phyloP scores from a whole-genome alignment of 352 stramenopile species.

The Pythium aphanidermatum region DNA sequence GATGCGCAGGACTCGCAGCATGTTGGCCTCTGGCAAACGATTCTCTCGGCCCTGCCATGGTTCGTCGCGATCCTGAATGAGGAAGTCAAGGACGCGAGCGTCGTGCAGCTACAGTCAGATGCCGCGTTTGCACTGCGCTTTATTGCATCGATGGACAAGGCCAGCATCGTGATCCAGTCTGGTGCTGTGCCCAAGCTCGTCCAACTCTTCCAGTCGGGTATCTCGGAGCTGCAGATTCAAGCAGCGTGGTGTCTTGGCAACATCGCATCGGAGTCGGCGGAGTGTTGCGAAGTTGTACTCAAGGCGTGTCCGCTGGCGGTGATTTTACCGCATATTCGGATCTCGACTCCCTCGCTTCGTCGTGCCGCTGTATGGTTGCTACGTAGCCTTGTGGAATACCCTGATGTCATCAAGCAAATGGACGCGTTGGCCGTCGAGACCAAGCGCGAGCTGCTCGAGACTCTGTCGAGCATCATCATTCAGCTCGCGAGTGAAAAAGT shows the following conservation, averaged over 20 bases:
- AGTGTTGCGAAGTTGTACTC: constrained; percentile 71
- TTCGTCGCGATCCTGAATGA: constrained; percentile 79
- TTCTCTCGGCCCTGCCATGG: constrained; percentile 69
- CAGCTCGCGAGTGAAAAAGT: constrained; percentile 79
- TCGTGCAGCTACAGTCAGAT: constrained; percentile 79
- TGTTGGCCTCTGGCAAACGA: constrained; percentile 70
- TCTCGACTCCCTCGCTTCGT: constrained; percentile 71
- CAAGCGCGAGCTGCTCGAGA: constrained; percentile 69
- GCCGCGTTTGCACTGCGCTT: constrained; percentile 82
- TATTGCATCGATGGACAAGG: constrained; percentile 87
- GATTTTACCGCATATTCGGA: constrained; percentile 79
- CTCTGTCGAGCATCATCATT: constrained; percentile 65
- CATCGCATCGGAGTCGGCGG: constrained; percentile 68
- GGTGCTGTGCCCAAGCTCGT: constrained; percentile 74
- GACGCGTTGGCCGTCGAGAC: constrained; percentile 36
- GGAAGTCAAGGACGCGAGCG: constrained; percentile 45
- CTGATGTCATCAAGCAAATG: constrained; percentile 57
- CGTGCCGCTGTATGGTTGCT: constrained; percentile 79
- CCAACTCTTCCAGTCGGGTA: constrained; percentile 78
- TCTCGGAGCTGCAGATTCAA: constrained; percentile 86
- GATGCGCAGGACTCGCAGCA: constrained; percentile 82
- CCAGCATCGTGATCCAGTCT: constrained; percentile 56
- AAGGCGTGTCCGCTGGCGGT: constrained; percentile 55
- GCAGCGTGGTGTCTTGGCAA: constrained; percentile 84
- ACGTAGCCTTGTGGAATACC: constrained; percentile 80